A percentile compares a stretch with the other conserved stretches of the same genome.
Evolutionary conservation across 1,139 yeast genomes (phyloP).

Genomic region (Yamadazyma sp.): DNA sequence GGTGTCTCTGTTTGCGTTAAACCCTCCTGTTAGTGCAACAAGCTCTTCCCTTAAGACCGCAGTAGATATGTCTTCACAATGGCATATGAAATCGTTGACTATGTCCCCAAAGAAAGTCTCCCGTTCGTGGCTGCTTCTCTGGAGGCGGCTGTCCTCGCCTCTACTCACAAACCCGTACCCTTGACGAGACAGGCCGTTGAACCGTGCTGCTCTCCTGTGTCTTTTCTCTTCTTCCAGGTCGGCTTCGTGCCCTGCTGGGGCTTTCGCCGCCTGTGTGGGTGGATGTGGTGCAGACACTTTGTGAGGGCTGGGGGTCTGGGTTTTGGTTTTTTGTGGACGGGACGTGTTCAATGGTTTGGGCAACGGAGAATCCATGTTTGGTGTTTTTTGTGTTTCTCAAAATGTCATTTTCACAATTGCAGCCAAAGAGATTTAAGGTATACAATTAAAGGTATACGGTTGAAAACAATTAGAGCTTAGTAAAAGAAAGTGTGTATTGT

Average conservation of each 20-base stretch:
- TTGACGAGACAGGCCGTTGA: constrained; percentile 12
- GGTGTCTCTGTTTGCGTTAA: constrained; percentile 6
- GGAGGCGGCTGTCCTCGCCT: constrained; percentile 56
- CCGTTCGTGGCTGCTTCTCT: constrained; percentile 42
- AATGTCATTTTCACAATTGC: neutral
- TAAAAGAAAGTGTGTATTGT: too few relatives aligned
- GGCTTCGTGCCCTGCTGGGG: too few relatives aligned
- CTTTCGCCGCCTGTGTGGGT: too few relatives aligned
- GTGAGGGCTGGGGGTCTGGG: too few relatives aligned
- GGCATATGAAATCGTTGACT: constrained; percentile 27
- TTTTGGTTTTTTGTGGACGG: too few relatives aligned
- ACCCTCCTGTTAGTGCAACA: constrained; percentile 5
- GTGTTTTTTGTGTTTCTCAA: too few relatives aligned
- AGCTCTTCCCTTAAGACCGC: constrained; percentile 19
- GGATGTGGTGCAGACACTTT: too few relatives aligned
- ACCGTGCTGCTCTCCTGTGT: constrained; percentile 19
- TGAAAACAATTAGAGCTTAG: too few relatives aligned
- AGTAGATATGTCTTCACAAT: constrained; percentile 22
- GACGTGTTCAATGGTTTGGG: too few relatives aligned
- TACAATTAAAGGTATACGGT: neutral
- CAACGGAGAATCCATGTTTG: too few relatives aligned
- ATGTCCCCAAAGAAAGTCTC: constrained; percentile 37
- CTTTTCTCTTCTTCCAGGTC: constrained; percentile 15
- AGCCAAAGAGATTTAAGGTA: neutral
- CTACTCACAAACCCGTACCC: constrained; percentile 55